Percentiles rank a stretch among this genome's conserved stretches.
phyloP scores from a whole-genome alignment of 208 protist species.

The Wallacemonas rigidus region DNA sequence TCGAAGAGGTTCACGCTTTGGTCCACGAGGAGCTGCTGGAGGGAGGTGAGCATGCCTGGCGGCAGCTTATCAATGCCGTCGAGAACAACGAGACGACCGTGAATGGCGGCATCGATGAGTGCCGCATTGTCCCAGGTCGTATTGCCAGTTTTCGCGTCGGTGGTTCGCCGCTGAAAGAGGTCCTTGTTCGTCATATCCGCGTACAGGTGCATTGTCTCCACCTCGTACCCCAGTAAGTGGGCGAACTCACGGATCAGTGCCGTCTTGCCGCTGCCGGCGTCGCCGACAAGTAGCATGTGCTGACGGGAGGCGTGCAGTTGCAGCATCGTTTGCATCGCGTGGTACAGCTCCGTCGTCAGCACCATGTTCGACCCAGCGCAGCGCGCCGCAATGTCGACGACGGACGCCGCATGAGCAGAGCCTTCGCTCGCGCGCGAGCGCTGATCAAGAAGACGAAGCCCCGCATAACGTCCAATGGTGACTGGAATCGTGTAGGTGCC shows the following conservation, averaged over 20 bases:
- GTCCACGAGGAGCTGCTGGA: slow-evolving; percentile 85
- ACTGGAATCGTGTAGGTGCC: slow-evolving; percentile 54
- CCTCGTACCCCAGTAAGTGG: slow-evolving; percentile 62
- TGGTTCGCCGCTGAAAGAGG: slow-evolving; percentile 93
- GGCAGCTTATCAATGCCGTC: slow-evolving; percentile 93
- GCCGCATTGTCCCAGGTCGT: slow-evolving; percentile 90
- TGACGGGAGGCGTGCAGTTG: slow-evolving; percentile 67
- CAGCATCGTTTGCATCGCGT: slow-evolving; percentile 76
- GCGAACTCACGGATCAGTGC: slow-evolving; percentile 78
- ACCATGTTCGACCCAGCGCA: slow-evolving; percentile 36
- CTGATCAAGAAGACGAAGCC: slow-evolving; percentile 14
- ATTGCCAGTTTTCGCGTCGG: slow-evolving; percentile 70
- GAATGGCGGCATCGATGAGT: slow-evolving; percentile 83
- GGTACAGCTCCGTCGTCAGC: slow-evolving; percentile 64
- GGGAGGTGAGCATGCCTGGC: slow-evolving; percentile 71
- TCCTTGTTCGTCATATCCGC: slow-evolving; percentile 95
- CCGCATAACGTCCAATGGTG: slow-evolving; percentile 43
- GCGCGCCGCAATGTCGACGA: slow-evolving; percentile 22
- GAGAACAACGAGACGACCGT: slow-evolving; percentile 87
- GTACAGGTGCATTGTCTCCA: slow-evolving; percentile 87
- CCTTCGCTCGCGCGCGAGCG: neutral
- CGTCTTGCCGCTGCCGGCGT: slow-evolving; percentile 91
- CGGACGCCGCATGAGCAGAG: neutral
- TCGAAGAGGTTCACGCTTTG: slow-evolving; percentile 76
- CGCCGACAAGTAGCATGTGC: slow-evolving; percentile 87